Conservation (phyloP, 1,139 yeast species). For the Tardiomyces blankii region DNA sequence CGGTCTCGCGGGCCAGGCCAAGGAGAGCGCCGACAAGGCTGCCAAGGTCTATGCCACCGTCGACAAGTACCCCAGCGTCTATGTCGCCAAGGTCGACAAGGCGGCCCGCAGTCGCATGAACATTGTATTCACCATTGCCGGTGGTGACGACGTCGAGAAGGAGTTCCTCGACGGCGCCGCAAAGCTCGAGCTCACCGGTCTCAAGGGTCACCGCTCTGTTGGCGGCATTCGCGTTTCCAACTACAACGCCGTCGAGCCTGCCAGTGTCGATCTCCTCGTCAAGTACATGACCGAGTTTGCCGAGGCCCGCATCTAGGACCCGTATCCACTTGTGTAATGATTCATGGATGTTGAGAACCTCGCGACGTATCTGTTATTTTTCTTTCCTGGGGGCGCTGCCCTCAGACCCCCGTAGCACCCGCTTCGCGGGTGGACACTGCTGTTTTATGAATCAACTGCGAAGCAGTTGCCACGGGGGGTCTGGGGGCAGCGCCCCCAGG, state of each 20-base stretch:
- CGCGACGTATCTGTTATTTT: too few relatives aligned
- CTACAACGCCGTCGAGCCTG: conserved; percentile 4
- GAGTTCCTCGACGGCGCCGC: conserved; percentile 57
- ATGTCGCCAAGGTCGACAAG: conserved; percentile 52
- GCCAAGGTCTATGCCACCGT: conserved; percentile 48
- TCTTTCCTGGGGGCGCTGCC: too few relatives aligned
- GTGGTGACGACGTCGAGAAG: conserved; percentile 49
- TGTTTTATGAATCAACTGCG: too few relatives aligned
- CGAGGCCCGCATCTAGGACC: neutral
- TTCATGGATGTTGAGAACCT: too few relatives aligned
- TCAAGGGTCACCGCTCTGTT: conserved; percentile 94
- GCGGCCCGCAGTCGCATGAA: conserved; percentile 78
- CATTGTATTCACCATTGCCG: conserved; percentile 69
- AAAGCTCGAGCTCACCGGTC: conserved; percentile 49
- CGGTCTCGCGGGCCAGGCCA: conserved; percentile 45
- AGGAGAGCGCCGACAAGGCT: conserved; percentile 51
- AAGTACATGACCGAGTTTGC: neutral
- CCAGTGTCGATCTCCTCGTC: neutral
- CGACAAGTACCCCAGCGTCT: conserved; percentile 54
- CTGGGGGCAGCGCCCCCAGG: too few relatives aligned
- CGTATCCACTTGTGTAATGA: too few relatives aligned
- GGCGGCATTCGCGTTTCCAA: conserved; percentile 95
- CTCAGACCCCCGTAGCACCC: too few relatives aligned
- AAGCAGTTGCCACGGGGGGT: too few relatives aligned
- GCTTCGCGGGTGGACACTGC: too few relatives aligned